Evolutionary conservation across 805 yeast species (phyloP), one percentile per base, ranked within the genome.

Genomic region (Yamadazyma sp.): DNA sequence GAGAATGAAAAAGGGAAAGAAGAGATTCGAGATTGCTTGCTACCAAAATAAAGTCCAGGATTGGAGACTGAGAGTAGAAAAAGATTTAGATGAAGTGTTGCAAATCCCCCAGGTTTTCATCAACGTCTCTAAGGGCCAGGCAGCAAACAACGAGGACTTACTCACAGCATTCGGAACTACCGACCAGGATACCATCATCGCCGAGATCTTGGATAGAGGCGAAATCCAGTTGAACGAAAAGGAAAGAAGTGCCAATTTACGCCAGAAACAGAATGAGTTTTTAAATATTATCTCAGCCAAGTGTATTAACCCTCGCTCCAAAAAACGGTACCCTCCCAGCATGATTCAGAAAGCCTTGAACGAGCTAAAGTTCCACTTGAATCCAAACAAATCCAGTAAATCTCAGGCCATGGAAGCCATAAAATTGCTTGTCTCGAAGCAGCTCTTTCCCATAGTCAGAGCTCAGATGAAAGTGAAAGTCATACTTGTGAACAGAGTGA

Each of bases 31-130:
- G 61, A 76, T 93, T 30, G 98, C 98, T 0, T 93, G 99, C 55
- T 93, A 93, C 59, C 96, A 87, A 55, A 93, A 93, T 54, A 93
- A 93, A 56, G 96, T 93, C 4, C 98, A 91, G 59, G 99, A 93
- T 59, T 93, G 89, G 79, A 73, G 97, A 50, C 75, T 77, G 44
- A 85, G 84, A 41, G 80, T 86, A 5, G 99, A 93, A 55, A 91
- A 87, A 49, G 96, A 93, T 57, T 59, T 93, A 6, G 98, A 93
- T 64, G 99, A 93, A 56, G 99, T 93, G 2, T 68, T 93, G 24
- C 99, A 93, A 59, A 88, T 93, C 37, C 96, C 89, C n/a, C 96
- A 85, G 59, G 95, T 93, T 1, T 93, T 93, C 53, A 58, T 79
- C 23, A 93, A 93, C 54, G 98, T 90, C 0, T 87, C 96, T 11